These are phyloP conservation scores for Wickerhamomyces rabaulensis DNA, from an alignment of 805 yeast genomes.

Conservation along the genomic window DNA sequence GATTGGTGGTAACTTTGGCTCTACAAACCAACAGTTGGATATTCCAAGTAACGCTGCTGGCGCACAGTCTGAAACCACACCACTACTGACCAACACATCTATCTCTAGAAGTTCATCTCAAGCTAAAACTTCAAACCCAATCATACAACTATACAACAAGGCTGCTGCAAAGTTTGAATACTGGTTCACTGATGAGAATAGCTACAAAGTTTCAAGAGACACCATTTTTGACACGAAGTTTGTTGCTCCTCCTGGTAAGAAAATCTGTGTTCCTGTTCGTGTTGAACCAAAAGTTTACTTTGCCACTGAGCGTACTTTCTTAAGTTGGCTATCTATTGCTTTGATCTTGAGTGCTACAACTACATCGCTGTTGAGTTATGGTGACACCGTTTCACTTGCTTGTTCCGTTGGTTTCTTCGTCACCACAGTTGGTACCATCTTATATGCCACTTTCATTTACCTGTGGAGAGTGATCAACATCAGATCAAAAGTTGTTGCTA, in stretches of 20 bases:
- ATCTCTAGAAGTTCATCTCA: slow-evolving; percentile 8
- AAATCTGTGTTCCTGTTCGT: slow-evolving; percentile 87
- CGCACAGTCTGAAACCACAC: slow-evolving; percentile 26
- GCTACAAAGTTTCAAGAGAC: slow-evolving; percentile 55
- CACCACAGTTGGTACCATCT: slow-evolving; percentile 68
- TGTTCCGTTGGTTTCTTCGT: slow-evolving; percentile 85
- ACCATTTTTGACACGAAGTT: slow-evolving; percentile 55
- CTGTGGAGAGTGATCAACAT: slow-evolving; percentile 79
- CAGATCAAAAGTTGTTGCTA: slow-evolving; percentile 73
- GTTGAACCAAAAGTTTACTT: slow-evolving; percentile 99
- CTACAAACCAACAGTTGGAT: slow-evolving; percentile 14
- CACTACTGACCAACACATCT: slow-evolving; percentile 19
- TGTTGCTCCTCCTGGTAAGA: slow-evolving; percentile 82
- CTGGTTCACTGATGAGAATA: slow-evolving; percentile 46
- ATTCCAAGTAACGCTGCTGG: slow-evolving; percentile 6
- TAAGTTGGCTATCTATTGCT: slow-evolving; percentile 91
- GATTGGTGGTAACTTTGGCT: slow-evolving; percentile 43
- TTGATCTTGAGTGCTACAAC: slow-evolving; percentile 87
- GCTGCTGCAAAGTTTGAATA: slow-evolving; percentile 28
- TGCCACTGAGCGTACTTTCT: slow-evolving; percentile 93
- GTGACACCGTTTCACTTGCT: slow-evolving; percentile 65
- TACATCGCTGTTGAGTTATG: slow-evolving; percentile 79
- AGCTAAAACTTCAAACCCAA: slow-evolving; percentile 8
- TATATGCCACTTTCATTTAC: slow-evolving; percentile 69
- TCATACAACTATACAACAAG: slow-evolving; percentile 19